phyloP scores from a whole-genome alignment of 805 yeast genomes.

The Ascoidea asiatica region DNA sequence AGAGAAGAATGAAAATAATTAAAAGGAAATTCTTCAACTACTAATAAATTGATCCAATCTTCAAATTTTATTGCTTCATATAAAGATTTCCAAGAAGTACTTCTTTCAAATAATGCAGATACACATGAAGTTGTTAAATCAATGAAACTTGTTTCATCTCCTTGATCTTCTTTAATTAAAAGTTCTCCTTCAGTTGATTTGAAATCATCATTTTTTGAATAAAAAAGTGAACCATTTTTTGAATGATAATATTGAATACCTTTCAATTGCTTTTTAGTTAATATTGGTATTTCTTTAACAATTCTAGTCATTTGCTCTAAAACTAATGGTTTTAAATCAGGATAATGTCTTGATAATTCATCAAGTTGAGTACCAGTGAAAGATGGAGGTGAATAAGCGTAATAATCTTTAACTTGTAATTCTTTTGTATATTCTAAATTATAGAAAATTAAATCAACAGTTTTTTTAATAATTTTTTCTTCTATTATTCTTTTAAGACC shows the following conservation, averaged over 20 bases:
- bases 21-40: conserved; percentile 41
- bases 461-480: conserved; percentile 21
- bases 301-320: conserved; percentile 31
- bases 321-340: conserved; percentile 51
- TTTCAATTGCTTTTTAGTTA: conserved; percentile 23
- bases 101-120: conserved; percentile 37
- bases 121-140: conserved; percentile 36
- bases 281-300: conserved; percentile 29
- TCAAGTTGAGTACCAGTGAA: conserved; percentile 60
- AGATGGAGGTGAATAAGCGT: too few species aligned
- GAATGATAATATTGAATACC: conserved; percentile 26
- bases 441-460: conserved; percentile 36
- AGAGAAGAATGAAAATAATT: conserved; percentile 40
- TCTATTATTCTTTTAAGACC: conserved; percentile 48
- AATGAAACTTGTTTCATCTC: conserved; percentile 29
- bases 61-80: conserved; percentile 24
- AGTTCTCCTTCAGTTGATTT: conserved; percentile 29
- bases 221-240: conserved; percentile 25
- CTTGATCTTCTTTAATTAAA: conserved; percentile 27
- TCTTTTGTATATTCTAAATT: conserved; percentile 36
- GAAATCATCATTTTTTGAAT: conserved; percentile 26
- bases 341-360: conserved; percentile 74
- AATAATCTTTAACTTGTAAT: conserved; percentile 37
- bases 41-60: conserved; percentile 34
- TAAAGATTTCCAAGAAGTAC: conserved; percentile 29